A percentile compares a stretch with the other conserved stretches of the same genome.
Evolutionary conservation across 257 asterid species (phyloP).

Genomic region (Nicotiana tabacum): DNA sequence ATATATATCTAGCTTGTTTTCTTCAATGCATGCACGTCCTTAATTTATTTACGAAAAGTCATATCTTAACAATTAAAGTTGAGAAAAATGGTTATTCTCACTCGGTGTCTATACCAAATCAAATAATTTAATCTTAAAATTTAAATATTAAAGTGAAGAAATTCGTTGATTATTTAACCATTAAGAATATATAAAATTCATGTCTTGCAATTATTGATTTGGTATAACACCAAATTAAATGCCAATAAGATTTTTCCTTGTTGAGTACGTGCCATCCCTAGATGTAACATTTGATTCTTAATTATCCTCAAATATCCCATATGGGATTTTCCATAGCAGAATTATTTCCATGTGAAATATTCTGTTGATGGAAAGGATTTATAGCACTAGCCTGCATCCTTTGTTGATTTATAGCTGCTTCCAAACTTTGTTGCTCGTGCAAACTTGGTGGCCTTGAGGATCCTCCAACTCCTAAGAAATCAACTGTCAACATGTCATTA

Average conservation of each 20-base stretch:
- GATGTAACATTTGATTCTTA: not conserved
- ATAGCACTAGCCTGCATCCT: conserved; percentile 36
- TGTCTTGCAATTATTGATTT: not conserved
- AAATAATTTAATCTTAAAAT: not conserved
- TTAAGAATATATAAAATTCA: not conserved
- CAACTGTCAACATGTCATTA: conserved; percentile 59
- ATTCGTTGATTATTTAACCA: not conserved
- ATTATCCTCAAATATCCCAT: conserved; percentile 30
- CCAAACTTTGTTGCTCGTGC: conserved; percentile 38
- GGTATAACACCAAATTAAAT: not conserved
- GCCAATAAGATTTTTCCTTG: not conserved
- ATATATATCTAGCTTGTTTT: not conserved
- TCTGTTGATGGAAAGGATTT: conserved; percentile 37
- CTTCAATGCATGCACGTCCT: not conserved
- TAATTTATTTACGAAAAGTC: not conserved
- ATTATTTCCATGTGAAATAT: conserved; percentile 37
- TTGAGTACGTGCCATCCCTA: not conserved
- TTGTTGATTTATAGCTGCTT: conserved; percentile 37
- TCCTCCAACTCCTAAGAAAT: conserved; percentile 83
- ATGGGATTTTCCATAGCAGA: conserved; percentile 43
- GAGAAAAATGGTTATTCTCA: not conserved
- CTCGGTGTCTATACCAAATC: not conserved
- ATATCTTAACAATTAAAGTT: not conserved
- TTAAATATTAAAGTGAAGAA: not conserved
- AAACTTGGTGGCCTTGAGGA: conserved; percentile 34